Base-by-base conservation (phyloP, 345 rosid species). In the Reutealis trisperma region DNA sequence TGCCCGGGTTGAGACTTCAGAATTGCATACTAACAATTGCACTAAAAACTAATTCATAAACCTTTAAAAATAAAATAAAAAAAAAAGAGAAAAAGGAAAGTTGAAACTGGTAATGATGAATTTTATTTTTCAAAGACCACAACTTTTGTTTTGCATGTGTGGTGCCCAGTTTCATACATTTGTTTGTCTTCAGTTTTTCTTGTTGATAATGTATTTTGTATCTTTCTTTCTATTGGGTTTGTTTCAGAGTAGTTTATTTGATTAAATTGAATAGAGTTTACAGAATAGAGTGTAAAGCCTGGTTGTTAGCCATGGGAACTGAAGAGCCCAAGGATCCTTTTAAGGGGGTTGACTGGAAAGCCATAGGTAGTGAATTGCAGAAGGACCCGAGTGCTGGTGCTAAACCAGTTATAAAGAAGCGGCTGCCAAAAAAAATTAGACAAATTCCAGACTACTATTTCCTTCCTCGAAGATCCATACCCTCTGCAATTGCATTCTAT, bases 331-430 rank as follows among this genome's bases (percentile, higher is more conserved):
- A n/a, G n/a, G n/a, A n/a, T n/a, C n/a, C n/a, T n/a, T n/a, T n/a
- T n/a, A n/a, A n/a, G n/a, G n/a, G 94, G 69, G 94, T 90, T 52
- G 98, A 92, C 60, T 92, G 98, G 99, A 90, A 86, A 70, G 92
- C 85, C 7, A 77, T 86, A 66, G 97, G 92, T 8, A 79, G 82
- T 67, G 91, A 90, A 78, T 74, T 83, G 85, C 93, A 90, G 86
- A 93, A 89, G 78, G n/a, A n/a, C n/a, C n/a, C n/a, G n/a, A n/a
- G 87, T 66, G 86, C 82, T 8, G 82, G 86, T 63, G 79, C 77
- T 8, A 90, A 92, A 82, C 74, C 67, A 63, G 81, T 72, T 45
- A 72, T 86, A 80, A 92, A 89, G 83, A 92, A 91, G 82, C 88
- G 93, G 69, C 87, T 91, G 16, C 97, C 98, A 0, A 92, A 85